These are phyloP conservation scores for Yarrowia sp. DNA, from an alignment of 805 yeast species.

Conservation along the genomic window DNA sequence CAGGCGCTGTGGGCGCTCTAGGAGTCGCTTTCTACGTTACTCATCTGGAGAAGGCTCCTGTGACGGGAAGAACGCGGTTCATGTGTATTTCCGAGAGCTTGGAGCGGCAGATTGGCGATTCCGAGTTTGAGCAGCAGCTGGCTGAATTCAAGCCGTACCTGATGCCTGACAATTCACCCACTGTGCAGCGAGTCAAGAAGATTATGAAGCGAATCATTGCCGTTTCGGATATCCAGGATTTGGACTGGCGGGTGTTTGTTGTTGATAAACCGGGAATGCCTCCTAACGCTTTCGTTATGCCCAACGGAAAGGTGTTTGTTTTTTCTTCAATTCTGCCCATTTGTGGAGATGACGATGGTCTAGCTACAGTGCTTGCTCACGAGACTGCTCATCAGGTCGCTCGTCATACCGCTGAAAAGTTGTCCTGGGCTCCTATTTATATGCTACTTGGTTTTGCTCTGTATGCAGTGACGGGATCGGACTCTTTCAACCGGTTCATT, in stretches of 20 bases:
- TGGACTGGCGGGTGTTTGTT: slow-evolving; percentile 78
- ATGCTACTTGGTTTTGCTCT: slow-evolving; percentile 52
- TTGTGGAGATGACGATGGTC: slow-evolving; percentile 78
- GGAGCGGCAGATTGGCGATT: slow-evolving; percentile 62
- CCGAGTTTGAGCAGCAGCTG: slow-evolving; percentile 60
- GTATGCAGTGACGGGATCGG: slow-evolving; percentile 61
- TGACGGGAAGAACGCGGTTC: slow-evolving; percentile 67
- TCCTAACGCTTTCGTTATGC: slow-evolving; percentile 95
- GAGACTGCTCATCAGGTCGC: slow-evolving; percentile 95
- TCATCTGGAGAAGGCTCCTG: slow-evolving; percentile 76
- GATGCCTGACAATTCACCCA: slow-evolving; percentile 63
- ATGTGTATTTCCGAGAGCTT: slow-evolving; percentile 67
- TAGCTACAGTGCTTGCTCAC: slow-evolving; percentile 93
- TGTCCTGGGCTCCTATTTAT: slow-evolving; percentile 74
- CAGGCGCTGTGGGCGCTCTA: slow-evolving; percentile 39
- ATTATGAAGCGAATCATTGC: slow-evolving; percentile 64
- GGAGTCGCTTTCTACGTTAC: slow-evolving; percentile 44
- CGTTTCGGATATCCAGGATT: slow-evolving; percentile 34
- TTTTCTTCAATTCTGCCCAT: slow-evolving; percentile 75
- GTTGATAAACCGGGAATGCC: slow-evolving; percentile 68
- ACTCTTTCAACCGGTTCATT: slow-evolving; percentile 52
- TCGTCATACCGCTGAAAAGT: slow-evolving; percentile 81
- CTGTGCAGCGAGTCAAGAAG: slow-evolving; percentile 51
- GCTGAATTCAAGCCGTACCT: slow-evolving; percentile 51
- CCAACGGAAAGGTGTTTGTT: slow-evolving; percentile 94